Evolutionary conservation across 2,329 filamentous ascomycete species (phyloP).

Genomic region (Aureobasidium namibiae): DNA sequence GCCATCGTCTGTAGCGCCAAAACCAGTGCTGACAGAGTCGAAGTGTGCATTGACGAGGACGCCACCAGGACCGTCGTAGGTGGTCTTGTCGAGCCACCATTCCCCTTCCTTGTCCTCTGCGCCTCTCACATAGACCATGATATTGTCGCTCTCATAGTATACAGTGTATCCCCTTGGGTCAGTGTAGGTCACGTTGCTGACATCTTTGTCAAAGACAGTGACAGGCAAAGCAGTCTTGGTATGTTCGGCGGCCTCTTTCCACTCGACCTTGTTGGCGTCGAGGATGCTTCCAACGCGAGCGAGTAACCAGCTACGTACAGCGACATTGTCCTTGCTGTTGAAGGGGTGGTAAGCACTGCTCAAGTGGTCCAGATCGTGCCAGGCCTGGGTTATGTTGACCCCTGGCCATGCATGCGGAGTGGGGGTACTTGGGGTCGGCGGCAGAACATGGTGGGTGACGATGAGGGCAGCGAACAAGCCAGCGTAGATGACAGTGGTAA

Average conservation of each 20-base stretch:
- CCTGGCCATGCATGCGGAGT: constrained; percentile 45
- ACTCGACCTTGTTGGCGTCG: constrained; percentile 48
- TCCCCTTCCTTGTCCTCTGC: constrained; percentile 59
- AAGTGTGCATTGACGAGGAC: constrained; percentile 94
- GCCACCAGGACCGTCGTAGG: constrained; percentile 49
- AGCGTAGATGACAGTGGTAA: constrained; percentile 68
- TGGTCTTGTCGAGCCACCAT: constrained; percentile 55
- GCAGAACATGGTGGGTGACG: constrained; percentile 67
- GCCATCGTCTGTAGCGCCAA: constrained; percentile 88
- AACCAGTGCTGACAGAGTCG: constrained; percentile 86
- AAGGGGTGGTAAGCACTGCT: constrained; percentile 76
- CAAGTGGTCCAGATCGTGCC: constrained; percentile 70
- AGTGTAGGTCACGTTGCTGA: constrained; percentile 64
- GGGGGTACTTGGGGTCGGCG: constrained; percentile 61
- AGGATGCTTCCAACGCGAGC: constrained; percentile 62
- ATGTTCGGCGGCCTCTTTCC: constrained; percentile 11
- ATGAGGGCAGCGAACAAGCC: constrained; percentile 61
- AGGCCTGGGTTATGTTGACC: constrained; percentile 76
- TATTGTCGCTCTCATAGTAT: constrained; percentile 89
- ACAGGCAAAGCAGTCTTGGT: constrained; percentile 21
- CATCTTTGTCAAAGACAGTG: constrained; percentile 68
- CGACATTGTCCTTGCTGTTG: constrained; percentile 77
- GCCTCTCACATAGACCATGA: constrained; percentile 85
- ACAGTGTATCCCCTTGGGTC: constrained; percentile 33
- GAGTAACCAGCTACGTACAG: constrained; percentile 69